A percentile compares a stretch with the other conserved stretches of the same genome.
Conservation (phyloP, 176 grass and related monocot species). For the Tuctoria greenei region DNA sequence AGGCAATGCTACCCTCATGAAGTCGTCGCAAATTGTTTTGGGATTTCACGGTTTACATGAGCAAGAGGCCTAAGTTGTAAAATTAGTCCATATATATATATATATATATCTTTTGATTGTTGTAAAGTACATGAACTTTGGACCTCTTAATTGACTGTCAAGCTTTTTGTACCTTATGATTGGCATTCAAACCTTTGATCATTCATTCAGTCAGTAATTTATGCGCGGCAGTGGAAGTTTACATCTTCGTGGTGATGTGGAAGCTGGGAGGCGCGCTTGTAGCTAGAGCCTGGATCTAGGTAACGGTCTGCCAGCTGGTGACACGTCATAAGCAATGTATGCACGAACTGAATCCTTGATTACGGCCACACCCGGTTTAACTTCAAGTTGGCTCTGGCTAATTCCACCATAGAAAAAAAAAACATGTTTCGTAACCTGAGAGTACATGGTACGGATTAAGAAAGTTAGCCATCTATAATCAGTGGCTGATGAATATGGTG, state of each 20-base stretch:
- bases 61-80: slow-evolving; percentile 36
- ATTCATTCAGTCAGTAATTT: background rate
- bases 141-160: slow-evolving; percentile 24
- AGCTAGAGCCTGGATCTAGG: no score
- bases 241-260: background rate
- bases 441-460: background rate
- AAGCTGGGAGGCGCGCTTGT: background rate
- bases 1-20: slow-evolving; percentile 17
- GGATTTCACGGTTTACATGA: slow-evolving; percentile 36
- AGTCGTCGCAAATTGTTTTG: background rate
- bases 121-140: slow-evolving; percentile 43
- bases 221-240: background rate
- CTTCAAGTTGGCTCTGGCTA: no score
- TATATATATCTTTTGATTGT: slow-evolving; percentile 34
- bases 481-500: background rate
- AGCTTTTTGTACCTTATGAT: slow-evolving; percentile 17
- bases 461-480: background rate
- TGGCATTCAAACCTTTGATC: background rate
- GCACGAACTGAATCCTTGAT: no score
- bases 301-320: no score
- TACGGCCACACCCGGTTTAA: no score
- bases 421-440: background rate
- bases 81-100: slow-evolving; percentile 42
- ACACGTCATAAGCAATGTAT: no score
- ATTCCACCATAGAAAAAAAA: background rate